Evolutionary conservation across 108 stramenopile species (phyloP), one percentile per base, ranked within the genome.

Genomic region (Cylindrotheca fusiformis): DNA sequence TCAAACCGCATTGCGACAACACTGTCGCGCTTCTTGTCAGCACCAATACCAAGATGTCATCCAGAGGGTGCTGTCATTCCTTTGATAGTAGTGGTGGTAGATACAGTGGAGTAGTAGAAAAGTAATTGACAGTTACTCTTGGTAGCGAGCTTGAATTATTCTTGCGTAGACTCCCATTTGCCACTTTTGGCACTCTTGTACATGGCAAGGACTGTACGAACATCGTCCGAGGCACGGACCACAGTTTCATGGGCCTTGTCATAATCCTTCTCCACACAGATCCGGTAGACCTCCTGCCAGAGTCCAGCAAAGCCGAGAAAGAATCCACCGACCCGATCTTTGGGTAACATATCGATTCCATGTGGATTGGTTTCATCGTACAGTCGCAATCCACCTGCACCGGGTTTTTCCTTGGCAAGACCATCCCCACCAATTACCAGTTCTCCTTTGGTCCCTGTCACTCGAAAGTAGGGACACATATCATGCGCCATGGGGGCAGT

Each of bases 401-500:
- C 74, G 17, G 62, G 62, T 58, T 54, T 26, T 5, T 68, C 52
- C n/a, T 52, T 3, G 21, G 3, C 19, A 2, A 75, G 44, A 1
- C 74, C 74, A 46, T 46, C 48, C 2, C 74, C 74, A 32, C 23
- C 45, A 32, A 75, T 56, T 22, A 75, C 32, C 27, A 75, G 4
- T 57, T 75, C 74, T 4, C 74, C 74, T 36, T 69, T 4, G 4
- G 45, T 69, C 14, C 74, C 74, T 21, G 74, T 75, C 4, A 75
- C 32, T 62, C 74, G 63, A 60, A 75, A 69, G 58, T 63, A 75
- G 1, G 74, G 67, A 63, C 74, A 75, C 27, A 4, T 20, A 41
- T 68, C 67, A 46, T 75, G 68, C 4, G 74, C 74, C 74, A 75
- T 75, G 62, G 74, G 74, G 23, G 74, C 74, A 3, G 67, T 69